phyloP scores from a whole-genome alignment of 164 flowering plant genomes.

The Sextonia rubra region DNA sequence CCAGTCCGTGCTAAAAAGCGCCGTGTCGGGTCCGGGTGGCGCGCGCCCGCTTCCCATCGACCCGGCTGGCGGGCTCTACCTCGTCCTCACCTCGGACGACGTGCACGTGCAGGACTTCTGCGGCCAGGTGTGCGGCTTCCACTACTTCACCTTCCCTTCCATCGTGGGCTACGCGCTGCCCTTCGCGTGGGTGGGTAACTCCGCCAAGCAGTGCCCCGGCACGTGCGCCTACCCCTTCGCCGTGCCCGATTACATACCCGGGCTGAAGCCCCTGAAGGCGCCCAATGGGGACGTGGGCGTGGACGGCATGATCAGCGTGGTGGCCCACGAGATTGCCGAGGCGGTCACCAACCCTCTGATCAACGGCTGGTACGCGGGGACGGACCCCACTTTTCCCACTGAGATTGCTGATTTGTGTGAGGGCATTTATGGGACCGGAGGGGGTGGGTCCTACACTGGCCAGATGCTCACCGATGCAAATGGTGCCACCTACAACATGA shows the following conservation, averaged over 20 bases:
- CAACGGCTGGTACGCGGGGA: slow-evolving; percentile 95
- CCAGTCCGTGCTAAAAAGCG: slow-evolving; percentile 68
- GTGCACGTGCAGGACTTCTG: slow-evolving; percentile 86
- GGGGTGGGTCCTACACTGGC: slow-evolving; percentile 88
- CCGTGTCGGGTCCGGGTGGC: slow-evolving; percentile 51
- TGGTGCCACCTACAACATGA: slow-evolving; percentile 87
- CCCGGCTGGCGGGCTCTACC: slow-evolving; percentile 62
- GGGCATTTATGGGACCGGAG: slow-evolving; percentile 81
- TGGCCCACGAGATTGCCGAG: slow-evolving; percentile 92
- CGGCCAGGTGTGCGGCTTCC: slow-evolving; percentile 83
- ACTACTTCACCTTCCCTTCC: slow-evolving; percentile 92
- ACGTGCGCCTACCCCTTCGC: slow-evolving; percentile 75
- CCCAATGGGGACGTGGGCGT: slow-evolving; percentile 87
- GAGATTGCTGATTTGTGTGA: slow-evolving; percentile 95
- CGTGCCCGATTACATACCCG: slow-evolving; percentile 68
- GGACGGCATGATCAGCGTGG: slow-evolving; percentile 81
- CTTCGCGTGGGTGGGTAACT: slow-evolving; percentile 96
- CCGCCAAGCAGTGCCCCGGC: slow-evolving; percentile 68
- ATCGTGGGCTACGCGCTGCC: slow-evolving; percentile 75
- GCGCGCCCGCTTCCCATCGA: slow-evolving; percentile 65
- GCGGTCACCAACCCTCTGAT: slow-evolving; percentile 82
- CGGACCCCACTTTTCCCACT: slow-evolving; percentile 68
- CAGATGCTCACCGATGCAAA: slow-evolving; percentile 52
- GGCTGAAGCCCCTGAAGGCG: slow-evolving; percentile 51
- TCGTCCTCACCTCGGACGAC: slow-evolving; percentile 70